phyloP scores from a whole-genome alignment of 257 asterid species.

The Ajuga chamaepitys region DNA sequence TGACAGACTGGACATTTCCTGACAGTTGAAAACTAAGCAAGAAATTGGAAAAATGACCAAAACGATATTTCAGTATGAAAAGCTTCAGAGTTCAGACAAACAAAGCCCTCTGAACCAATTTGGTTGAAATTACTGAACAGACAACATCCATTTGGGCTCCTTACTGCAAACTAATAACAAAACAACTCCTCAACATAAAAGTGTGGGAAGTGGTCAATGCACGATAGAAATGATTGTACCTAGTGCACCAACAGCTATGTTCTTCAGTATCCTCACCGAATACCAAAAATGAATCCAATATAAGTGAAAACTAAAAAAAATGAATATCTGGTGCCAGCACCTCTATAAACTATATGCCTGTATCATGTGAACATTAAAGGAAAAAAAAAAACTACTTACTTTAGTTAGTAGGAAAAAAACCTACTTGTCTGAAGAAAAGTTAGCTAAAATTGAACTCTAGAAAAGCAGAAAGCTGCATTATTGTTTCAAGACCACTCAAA shows the following conservation, averaged over 20 bases:
- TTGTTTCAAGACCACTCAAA: not conserved
- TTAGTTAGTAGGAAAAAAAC: no score
- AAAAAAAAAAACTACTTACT: not conserved
- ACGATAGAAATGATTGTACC: not conserved
- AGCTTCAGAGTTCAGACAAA: not conserved
- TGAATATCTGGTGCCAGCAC: not conserved
- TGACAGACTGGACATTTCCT: not conserved
- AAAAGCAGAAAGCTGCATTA: not conserved
- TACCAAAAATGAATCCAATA: not conserved
- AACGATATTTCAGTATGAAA: no score
- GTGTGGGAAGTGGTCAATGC: not conserved
- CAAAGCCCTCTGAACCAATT: not conserved
- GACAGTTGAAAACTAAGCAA: not conserved
- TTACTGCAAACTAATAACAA: not conserved
- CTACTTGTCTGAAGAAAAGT: not conserved
- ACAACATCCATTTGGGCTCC: not conserved
- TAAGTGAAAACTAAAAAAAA: not conserved
- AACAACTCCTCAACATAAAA: not conserved
- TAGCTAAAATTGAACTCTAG: not conserved
- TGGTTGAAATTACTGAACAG: not conserved
- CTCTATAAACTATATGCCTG: not conserved
- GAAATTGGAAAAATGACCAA: not conserved
- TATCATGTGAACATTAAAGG: not conserved
- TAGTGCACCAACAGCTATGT: not conserved
- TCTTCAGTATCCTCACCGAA: not conserved